A percentile compares a stretch with the other conserved stretches of the same genome.
Evolutionary conservation across 2,329 filamentous ascomycete genomes (phyloP).

Genomic region (Penicillium sclerotigenum): DNA sequence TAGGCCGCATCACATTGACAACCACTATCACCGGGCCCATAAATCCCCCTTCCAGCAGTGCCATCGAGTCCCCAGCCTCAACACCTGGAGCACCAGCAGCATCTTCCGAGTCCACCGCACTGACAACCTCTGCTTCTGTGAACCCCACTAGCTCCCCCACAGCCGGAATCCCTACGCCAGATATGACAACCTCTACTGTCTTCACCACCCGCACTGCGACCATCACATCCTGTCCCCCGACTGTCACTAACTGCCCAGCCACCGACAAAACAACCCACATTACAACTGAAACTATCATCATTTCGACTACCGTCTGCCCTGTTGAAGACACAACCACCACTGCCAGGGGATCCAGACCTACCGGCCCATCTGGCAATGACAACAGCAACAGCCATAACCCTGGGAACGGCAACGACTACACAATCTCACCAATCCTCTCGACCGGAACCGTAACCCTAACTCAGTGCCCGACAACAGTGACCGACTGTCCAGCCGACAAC

Average conservation of each 20-base stretch:
- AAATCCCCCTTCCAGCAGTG: neutral
- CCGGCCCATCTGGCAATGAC: neutral
- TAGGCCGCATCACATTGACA: neutral
- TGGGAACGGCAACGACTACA: neutral
- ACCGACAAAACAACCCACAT: constrained; percentile 9
- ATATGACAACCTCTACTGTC: constrained; percentile 23
- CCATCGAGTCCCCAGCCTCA: neutral
- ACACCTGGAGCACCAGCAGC: neutral
- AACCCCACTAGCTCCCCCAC: neutral
- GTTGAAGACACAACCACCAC: constrained; percentile 6
- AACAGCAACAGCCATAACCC: constrained; percentile 4
- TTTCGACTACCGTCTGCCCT: constrained; percentile 24
- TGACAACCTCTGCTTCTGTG: neutral
- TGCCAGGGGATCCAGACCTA: neutral
- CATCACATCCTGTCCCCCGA: constrained; percentile 24
- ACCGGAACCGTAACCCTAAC: constrained; percentile 16
- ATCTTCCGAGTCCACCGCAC: neutral
- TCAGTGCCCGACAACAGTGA: constrained; percentile 14
- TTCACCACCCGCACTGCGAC: constrained; percentile 21
- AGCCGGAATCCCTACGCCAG: neutral
- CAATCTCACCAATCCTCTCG: constrained; percentile 11
- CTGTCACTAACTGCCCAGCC: constrained; percentile 25
- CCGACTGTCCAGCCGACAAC: constrained; percentile 15
- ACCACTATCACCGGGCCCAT: neutral
- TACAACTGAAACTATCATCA: constrained; percentile 21